Evolutionary conservation across 129 eudicot genomes (phyloP).

Genomic region (Flaveria brownii): DNA sequence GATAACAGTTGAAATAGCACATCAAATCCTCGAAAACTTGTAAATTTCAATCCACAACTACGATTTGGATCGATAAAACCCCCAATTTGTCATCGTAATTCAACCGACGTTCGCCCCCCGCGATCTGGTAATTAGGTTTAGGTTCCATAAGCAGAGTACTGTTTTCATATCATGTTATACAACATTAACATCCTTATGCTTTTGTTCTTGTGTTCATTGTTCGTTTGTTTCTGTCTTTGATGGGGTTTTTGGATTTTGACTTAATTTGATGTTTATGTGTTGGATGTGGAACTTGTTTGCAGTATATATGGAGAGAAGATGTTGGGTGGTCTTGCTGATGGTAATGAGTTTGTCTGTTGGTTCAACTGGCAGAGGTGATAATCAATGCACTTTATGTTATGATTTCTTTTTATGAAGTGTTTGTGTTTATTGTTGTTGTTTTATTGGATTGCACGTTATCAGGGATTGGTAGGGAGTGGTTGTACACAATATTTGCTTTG

Average conservation of each 20-base stretch:
- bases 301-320: constrained; percentile 50
- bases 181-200: background rate
- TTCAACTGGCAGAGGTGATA: constrained; percentile 64
- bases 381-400: background rate
- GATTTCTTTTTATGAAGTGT: background rate
- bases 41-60: constrained; percentile 5
- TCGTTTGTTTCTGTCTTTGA: constrained; percentile 13
- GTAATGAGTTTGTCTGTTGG: constrained; percentile 37
- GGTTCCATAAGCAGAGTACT: background rate
- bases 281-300: constrained; percentile 29
- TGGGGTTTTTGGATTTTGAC: constrained; percentile 23
- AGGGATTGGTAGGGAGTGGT: background rate
- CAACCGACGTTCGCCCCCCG: background rate
- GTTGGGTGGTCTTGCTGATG: constrained; percentile 44
- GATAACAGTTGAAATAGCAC: background rate
- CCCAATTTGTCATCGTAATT: constrained; percentile 5
- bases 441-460: background rate
- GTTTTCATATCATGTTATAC: background rate
- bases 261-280: background rate
- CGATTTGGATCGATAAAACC: background rate
- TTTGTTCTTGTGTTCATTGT: background rate
- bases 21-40: background rate
- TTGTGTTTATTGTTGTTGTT: background rate
- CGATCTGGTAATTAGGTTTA: constrained; percentile 29
- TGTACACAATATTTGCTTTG: background rate